Evolutionary conservation across 768 basidiomycete genomes (phyloP), one percentile per base, ranked within the genome.

Genomic region (Inosperma sp.): DNA sequence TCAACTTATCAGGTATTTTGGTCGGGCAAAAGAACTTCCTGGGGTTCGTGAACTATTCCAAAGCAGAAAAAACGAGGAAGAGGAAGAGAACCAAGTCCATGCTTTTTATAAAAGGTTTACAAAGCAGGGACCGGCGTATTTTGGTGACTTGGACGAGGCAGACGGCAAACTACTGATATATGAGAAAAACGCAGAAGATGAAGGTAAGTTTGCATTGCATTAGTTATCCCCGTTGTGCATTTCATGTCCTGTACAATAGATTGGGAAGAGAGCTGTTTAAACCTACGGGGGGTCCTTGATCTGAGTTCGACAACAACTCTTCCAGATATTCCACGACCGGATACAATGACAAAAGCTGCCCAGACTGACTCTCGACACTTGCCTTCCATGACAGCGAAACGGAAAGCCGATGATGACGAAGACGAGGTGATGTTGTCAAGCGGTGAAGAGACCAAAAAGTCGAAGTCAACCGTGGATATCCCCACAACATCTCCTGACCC

Each of bases 1-100:
- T 42, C 5, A 29, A 9, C 2, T 26, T 16, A 21, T 14, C 31
- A 95, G 93, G 65, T 98, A 97, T 68, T 98, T 99, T 65, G 95
- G 94, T 50, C 86, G 94, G 23, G 93, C 95, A 3, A 95, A 92
- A 65, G 95, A 98, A 49, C 73, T 99, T 2, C 95, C 95, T 0
- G 94, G 95, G 31, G 92, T 97, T 9, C 84, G 86, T 51, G 95
- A 98, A 67, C 79, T 99, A n/a, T 98, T 97, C 63, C 75, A 86
- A 64, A 83, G 84, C 65, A 80, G 84, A 37, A 88, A 92, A 68
- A 80, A 83, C 59, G 89, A 93, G 44, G 90, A 89, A 39, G 87
- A 90, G 27, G 94, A 96, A 64, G 93, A 96, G 67, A 90, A 83
- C 55, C 81, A 81, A 54, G 79, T 83, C 0, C 68, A 84, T 16